Base-by-base conservation (phyloP, 495 filamentous ascomycete genomes). In the Podospora anserina region DNA sequence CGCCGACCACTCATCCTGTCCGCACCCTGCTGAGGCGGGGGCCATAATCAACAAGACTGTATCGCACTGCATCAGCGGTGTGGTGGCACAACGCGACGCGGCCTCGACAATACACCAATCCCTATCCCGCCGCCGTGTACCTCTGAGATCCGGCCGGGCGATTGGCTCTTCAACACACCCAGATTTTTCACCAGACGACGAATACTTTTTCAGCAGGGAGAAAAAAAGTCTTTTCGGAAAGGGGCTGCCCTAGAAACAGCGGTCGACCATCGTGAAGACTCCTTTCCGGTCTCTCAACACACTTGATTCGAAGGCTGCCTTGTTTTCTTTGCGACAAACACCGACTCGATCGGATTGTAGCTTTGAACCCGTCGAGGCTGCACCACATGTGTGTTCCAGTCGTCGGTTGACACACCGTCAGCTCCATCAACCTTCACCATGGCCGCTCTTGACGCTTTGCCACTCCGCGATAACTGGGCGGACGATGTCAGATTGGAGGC, bases 321-420 rank as follows among this genome's bases (percentile, higher is more conserved):
- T 49, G 39, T 49, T 49, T 49, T 39, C 34, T 11, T 49, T 49
- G 39, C 39, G 39, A 16, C 39, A 49, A 49, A 49, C 56, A 4
- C 19, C 56, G 56, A 58, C 56, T 58, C 69, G 26, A 69, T 61
- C 63, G 44, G 53, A 60, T 61, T 57, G 49, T 53, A 27, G 20
- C 55, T 18, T 57, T n/a, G 55, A 57, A 57, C 20, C 20, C 6
- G 55, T 16, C 55, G 34, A 39, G 34, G 75, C 74, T 76, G 76
- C 77, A 78, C 72, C 74, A 75, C 82, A 83, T 85, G 82, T 78
- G 73, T 81, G 70, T 75, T 75, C 72, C 70, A 76, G 55, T 64
- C 58, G 65, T 32, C 54, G 57, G 66, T 67, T 67, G 70, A 68
- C 69, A 71, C 71, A 75, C 74, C 66, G 75, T 76, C 76, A 80